Conservation (phyloP, 1,284 basidiomycete species). For the Irpex sp. region DNA sequence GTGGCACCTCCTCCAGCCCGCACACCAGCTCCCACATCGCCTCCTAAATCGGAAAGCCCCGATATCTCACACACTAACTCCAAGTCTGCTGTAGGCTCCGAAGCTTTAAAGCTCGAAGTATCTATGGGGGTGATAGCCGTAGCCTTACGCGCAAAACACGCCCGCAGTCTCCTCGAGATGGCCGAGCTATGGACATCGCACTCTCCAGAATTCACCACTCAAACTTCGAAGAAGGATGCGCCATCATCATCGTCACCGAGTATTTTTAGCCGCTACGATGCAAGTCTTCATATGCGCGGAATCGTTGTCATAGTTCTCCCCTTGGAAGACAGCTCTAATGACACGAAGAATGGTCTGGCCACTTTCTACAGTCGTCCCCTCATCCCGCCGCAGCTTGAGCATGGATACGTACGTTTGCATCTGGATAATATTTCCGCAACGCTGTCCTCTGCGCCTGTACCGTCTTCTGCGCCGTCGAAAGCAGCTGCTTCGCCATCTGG, state of each 20-base stretch:
- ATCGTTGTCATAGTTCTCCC: slow-evolving; percentile 48
- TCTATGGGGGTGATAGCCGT: slow-evolving; percentile 48
- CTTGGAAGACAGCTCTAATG: slow-evolving; percentile 12
- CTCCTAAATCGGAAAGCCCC: background rate
- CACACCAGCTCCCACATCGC: background rate
- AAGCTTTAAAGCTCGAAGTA: slow-evolving; percentile 22
- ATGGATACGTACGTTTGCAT: slow-evolving; percentile 54
- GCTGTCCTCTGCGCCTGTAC: slow-evolving; percentile 22
- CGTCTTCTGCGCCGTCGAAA: background rate
- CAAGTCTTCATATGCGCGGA: slow-evolving; percentile 40
- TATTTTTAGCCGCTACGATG: slow-evolving; percentile 33
- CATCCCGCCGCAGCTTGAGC: slow-evolving; percentile 43
- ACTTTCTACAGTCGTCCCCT: slow-evolving; percentile 57
- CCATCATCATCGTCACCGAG: slow-evolving; percentile 16
- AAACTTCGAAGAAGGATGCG: background rate
- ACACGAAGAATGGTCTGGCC: slow-evolving; percentile 20
- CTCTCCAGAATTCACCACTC: slow-evolving; percentile 11
- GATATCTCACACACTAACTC: background rate
- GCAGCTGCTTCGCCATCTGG: background rate
- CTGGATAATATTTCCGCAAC: slow-evolving; percentile 46
- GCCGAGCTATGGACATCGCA: slow-evolving; percentile 35
- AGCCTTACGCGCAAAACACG: slow-evolving; percentile 48
- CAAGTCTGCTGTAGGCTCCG: background rate
- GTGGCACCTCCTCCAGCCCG: slow-evolving; percentile 37
- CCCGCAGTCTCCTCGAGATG: slow-evolving; percentile 44